Base-by-base conservation (phyloP, 2,329 filamentous ascomycete genomes). In the Fusarium lyarnte region DNA sequence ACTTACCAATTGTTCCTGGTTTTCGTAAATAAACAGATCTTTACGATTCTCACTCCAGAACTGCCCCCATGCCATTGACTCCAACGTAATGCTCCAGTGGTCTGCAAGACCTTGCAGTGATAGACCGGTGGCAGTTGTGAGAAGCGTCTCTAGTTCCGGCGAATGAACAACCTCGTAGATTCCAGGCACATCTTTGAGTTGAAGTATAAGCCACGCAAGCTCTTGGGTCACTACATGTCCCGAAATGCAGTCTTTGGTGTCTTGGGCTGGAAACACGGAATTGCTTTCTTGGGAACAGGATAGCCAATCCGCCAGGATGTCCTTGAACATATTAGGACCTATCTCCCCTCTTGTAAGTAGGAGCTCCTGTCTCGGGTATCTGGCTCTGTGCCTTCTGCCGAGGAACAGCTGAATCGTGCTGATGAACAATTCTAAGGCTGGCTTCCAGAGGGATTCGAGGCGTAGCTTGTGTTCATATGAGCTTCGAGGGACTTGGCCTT, bases 401-500 rank as follows among this genome's bases (percentile, higher is more conserved):
- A 35, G 21, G 11, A 14, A 13, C 5, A 41, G 16, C n/a, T 70
- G 49, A 9, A 70, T 46, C 11, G 19, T 19, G 55, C 51, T 36
- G 14, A 70, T 62, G 27, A 70, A 62, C 21, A 70, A 29, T n/a
- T n/a, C 36, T 8, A 47, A 16, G 12, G 57, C 42, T 21, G 17
- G 14, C 10, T 19, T n/a, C 17, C 36, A 46, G 27, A 65, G 38
- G 11, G 6, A 11, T 5, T 16, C 3, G 39, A 67, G 42, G 6
- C 9, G 3, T 10, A 9, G n/a, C 47, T 33, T n/a, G 23, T 66
- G 25, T 14, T 52, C 12, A 12, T 3, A 12, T 10, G 9, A 12
- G 16, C 23, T 35, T 13, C 68, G 66, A 58, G 68, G 66, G 12
- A 70, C 31, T n/a, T 66, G 61, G 23, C 61, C 68, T 27, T 53